phyloP scores from a whole-genome alignment of 2,329 filamentous ascomycete species.

The Cordyceps farinosa region DNA sequence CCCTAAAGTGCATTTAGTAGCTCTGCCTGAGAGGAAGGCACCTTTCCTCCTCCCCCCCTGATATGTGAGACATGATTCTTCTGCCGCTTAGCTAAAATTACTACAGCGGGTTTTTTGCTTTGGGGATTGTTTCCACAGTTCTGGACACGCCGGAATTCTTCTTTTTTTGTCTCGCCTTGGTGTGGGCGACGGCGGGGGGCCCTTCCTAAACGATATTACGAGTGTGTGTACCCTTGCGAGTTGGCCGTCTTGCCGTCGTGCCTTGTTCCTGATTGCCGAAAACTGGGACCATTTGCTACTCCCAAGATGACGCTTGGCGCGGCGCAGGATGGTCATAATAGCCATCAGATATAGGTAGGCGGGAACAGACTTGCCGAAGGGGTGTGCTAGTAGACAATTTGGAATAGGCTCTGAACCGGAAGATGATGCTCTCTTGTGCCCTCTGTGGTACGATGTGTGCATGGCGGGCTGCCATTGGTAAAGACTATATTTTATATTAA shows the following conservation, averaged over 20 bases:
- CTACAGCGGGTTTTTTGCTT: neutral
- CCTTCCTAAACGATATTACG: neutral
- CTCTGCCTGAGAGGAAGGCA: neutral
- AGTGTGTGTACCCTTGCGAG: neutral
- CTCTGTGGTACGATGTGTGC: neutral
- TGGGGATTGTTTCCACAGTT: neutral
- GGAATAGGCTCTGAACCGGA: neutral
- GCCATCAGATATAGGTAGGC: conserved; percentile 8
- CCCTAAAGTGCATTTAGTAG: neutral
- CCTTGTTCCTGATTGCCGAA: conserved; percentile 2
- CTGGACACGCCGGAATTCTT: conserved; percentile 1
- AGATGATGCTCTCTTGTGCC: neutral
- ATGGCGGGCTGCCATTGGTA: neutral
- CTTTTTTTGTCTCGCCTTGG: conserved; percentile 1
- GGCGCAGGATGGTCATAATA: conserved; percentile 1
- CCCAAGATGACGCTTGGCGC: conserved; percentile 2
- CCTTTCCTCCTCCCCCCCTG: neutral
- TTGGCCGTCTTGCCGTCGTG: neutral
- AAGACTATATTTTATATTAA: neutral
- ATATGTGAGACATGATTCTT: conserved; percentile 13
- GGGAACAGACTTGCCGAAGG: neutral
- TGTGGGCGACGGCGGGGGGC: neutral
- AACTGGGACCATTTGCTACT: neutral
- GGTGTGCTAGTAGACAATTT: neutral
- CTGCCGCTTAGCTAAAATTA: neutral